Base-by-base conservation (phyloP, 352 stramenopile genomes). In the Globisporangium spinosum region DNA sequence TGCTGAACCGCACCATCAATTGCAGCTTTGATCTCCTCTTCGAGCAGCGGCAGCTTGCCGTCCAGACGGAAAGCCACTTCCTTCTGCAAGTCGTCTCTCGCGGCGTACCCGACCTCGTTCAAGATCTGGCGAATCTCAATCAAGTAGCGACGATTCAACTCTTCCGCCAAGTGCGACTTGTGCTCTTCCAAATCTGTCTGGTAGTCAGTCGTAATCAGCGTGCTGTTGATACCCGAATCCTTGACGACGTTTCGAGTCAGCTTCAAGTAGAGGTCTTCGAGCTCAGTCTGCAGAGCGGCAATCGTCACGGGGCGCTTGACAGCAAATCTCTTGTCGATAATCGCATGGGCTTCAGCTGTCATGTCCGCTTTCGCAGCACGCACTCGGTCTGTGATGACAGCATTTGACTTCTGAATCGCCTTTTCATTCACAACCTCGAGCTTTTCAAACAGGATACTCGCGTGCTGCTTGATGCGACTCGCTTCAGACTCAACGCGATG, bases 111-210 rank as follows among this genome's bases (percentile, higher is more conserved):
- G 6, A 88, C 74, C 29, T 94, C 83, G 55, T 79, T 89, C 45
- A 94, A 40, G 56, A 94, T 89, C 38, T 92, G 85, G 0, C 80
- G 82, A 62, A 94, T 87, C 64, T 94, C 85, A 25, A 92, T 77
- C 58, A 89, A 82, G 62, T 94, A 94, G 2, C 83, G 83, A 22
- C 85, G 77, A 57, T 88, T 90, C 56, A 94, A 69, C 61, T 94
- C 85, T 54, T 87, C 79, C 0, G 75, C 68, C 35, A 94, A 58
- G 32, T 90, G 80, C 1, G 70, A 53, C 55, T 94, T 94, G 73
- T 92, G 78, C 32, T 76, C 66, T 15, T 91, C 79, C 27, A 94
- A 51, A 20, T 94, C 85, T 6, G 77, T 64, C 10, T 71, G 62
- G 54, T 85, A 86, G 23, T 86, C 77, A n/a, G 68, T 70, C 34